Evolutionary conservation across 1,284 basidiomycete species (phyloP).

Genomic region (Meripilus lineatus): DNA sequence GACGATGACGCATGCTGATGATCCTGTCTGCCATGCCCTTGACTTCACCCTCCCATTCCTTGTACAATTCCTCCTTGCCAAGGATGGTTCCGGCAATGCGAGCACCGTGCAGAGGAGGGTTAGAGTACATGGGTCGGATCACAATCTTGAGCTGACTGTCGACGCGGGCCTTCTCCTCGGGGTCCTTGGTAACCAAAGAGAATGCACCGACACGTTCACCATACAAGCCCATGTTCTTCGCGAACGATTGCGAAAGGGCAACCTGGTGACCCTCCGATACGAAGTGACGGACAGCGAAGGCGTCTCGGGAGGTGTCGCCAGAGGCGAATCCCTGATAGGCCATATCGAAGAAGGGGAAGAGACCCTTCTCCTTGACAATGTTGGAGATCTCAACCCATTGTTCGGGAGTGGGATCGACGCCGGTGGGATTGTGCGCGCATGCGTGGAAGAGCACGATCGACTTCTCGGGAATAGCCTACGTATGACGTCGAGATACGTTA

Average conservation of each 20-base stretch:
- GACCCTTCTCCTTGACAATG: slow-evolving; percentile 80
- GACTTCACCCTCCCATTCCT: slow-evolving; percentile 88
- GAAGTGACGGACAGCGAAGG: slow-evolving; percentile 94
- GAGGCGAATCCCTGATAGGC: slow-evolving; percentile 97
- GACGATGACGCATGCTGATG: slow-evolving; percentile 88
- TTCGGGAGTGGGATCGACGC: slow-evolving; percentile 89
- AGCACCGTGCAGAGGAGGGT: slow-evolving; percentile 95
- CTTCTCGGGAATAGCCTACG: slow-evolving; percentile 69
- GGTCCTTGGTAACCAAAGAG: slow-evolving; percentile 70
- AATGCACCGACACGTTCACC: slow-evolving; percentile 97
- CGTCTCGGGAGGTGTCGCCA: slow-evolving; percentile 84
- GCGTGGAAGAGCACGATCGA: slow-evolving; percentile 87
- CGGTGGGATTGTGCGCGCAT: slow-evolving; percentile 98
- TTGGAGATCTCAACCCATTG: slow-evolving; percentile 95
- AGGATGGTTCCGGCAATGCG: slow-evolving; percentile 86
- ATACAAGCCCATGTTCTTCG: slow-evolving; percentile 99
- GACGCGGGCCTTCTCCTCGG: slow-evolving; percentile 85
- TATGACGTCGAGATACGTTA: slow-evolving; percentile 4
- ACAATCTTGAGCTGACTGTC: slow-evolving; percentile 95
- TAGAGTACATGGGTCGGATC: slow-evolving; percentile 97
- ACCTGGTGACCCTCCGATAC: slow-evolving; percentile 85
- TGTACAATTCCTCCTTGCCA: slow-evolving; percentile 71
- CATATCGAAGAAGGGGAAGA: slow-evolving; percentile 96
- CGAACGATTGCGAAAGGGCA: slow-evolving; percentile 90
- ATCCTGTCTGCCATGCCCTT: slow-evolving; percentile 97